These are phyloP conservation scores for Zygnema cylindricum DNA, from an alignment of 139 green algal species.

Conservation along the genomic window DNA sequence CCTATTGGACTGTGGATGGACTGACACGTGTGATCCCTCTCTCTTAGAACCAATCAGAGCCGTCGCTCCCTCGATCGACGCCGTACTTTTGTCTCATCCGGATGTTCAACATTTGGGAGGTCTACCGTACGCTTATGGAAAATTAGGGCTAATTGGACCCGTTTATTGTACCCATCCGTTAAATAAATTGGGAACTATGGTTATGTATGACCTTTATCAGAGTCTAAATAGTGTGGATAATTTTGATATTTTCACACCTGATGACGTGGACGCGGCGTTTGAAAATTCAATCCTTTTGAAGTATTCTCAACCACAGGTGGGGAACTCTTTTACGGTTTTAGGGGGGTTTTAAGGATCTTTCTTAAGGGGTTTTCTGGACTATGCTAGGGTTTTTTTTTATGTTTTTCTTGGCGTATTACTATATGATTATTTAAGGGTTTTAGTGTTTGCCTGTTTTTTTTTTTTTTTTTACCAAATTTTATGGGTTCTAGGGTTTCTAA, in stretches of 20 bases:
- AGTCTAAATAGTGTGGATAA: conserved; percentile 62
- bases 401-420: neutral
- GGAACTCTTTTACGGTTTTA: neutral
- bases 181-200: conserved; percentile 86
- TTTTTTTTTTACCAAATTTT: neutral
- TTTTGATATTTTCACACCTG: conserved; percentile 74
- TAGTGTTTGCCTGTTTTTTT: neutral
- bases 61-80: conserved; percentile 62
- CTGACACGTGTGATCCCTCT: conserved; percentile 70
- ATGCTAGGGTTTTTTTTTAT: neutral
- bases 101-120: conserved; percentile 82
- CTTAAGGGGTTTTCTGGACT: conserved; percentile 48
- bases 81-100: conserved; percentile 86
- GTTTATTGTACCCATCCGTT: conserved; percentile 83
- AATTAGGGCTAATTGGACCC: conserved; percentile 68
- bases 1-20: conserved; percentile 93
- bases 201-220: conserved; percentile 80
- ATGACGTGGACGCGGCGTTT: conserved; percentile 87
- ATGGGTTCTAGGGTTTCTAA: neutral
- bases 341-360: neutral
- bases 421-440: neutral
- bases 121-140: conserved; percentile 79
- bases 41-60: conserved; percentile 72
- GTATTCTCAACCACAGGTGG: conserved; percentile 71
- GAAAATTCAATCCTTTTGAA: conserved; percentile 65